Base-by-base conservation (phyloP, 139 green algal species). In the Edaphochlamys debaryana region DNA sequence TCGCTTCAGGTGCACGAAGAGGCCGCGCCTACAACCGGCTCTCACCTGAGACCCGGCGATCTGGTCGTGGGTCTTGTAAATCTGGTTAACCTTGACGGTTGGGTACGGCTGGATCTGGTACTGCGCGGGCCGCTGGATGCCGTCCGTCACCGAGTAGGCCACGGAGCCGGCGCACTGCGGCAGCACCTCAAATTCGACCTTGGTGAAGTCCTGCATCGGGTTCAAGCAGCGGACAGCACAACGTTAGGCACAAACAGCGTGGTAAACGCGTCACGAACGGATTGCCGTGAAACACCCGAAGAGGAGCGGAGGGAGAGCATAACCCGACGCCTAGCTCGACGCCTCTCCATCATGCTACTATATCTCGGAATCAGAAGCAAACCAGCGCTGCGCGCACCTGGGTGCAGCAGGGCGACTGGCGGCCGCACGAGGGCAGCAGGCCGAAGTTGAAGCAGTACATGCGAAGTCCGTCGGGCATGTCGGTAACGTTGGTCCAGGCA, bases 51-150 rank as follows among this genome's bases (percentile, higher is more conserved):
- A n/a, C n/a, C n/a, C n/a, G n/a, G n/a, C n/a, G n/a, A n/a, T n/a
- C n/a, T n/a, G n/a, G n/a, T n/a, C n/a, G n/a, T n/a, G n/a, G n/a
- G 76, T 82, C 50, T 63, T 62, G 23, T 23, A 38, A 2, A 89
- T 52, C 38, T 67, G 52, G 70, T 81, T 89, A n/a, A 86, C 48
- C 73, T 89, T 89, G 50, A 89, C n/a, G 0, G 79, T 30, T 0
- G 72, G 34, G 73, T 86, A 89, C 0, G 85, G 85, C 40, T 56
- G 66, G 7, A 87, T 25, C 54, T 89, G 85, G 58, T 68, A 89
- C 13, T 80, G 75, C 32, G 73, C 66, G 3, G 73, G 42, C 54
- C 69, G 64, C 54, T 68, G 63, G 0, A 50, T 25, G 73, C 68
- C 73, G 42, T 87, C 32, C 1, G 78, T 58, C 0, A 42, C 64